Evolutionary conservation across 441 rosid species (phyloP).

Genomic region (Populus tomentosa): DNA sequence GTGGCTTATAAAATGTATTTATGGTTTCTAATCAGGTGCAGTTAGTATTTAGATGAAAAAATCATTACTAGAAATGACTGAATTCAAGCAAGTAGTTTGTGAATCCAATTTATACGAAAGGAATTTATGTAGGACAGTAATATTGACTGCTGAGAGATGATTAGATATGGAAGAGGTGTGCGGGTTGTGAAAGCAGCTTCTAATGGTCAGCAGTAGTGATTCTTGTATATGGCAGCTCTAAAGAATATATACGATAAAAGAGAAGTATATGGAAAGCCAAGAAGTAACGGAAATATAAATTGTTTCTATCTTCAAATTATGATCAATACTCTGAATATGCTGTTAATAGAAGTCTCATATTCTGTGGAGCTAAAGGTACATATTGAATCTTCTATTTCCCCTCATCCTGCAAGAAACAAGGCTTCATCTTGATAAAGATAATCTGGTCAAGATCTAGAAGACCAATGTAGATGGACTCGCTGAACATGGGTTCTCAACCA

Average conservation of each 20-base stretch:
- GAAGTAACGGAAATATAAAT: no score
- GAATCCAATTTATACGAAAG: neutral
- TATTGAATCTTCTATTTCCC: neutral
- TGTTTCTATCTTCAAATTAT: neutral
- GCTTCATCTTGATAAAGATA: neutral
- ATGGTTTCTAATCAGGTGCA: neutral
- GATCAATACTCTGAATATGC: neutral
- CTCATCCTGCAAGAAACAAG: neutral
- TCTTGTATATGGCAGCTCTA: neutral
- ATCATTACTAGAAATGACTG: neutral
- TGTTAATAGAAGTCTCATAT: neutral
- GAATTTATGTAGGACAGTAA: neutral
- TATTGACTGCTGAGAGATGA: neutral
- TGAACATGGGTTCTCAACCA: neutral
- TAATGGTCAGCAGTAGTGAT: neutral
- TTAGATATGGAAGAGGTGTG: neutral
- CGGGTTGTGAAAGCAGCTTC: neutral
- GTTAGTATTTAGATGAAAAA: neutral
- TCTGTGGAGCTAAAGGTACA: neutral
- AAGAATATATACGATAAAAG: neutral
- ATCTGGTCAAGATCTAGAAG: neutral
- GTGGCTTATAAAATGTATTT: no score
- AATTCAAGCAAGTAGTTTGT: neutral
- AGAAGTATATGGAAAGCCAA: neutral
- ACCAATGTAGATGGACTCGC: neutral